phyloP scores from a whole-genome alignment of 805 yeast genomes.

The Wickerhamomyces rabaulensis region DNA sequence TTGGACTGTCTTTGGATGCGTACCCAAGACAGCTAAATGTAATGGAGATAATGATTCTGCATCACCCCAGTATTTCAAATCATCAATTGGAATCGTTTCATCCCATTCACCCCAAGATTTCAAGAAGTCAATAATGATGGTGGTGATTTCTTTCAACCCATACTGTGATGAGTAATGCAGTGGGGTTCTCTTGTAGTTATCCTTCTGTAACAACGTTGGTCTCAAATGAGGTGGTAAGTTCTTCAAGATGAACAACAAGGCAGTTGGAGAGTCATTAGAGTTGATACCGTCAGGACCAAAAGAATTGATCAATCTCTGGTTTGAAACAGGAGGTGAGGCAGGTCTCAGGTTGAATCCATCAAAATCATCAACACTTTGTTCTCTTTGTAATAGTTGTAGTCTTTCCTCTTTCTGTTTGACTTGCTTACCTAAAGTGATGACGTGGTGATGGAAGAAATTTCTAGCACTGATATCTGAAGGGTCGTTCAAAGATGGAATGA shows the following conservation, averaged over 20 bases:
- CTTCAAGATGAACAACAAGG: constrained; percentile 54
- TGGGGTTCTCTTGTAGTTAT: constrained; percentile 77
- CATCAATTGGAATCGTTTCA: constrained; percentile 48
- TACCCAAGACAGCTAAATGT: constrained; percentile 76
- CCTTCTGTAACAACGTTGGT: constrained; percentile 56
- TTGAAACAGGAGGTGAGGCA: constrained; percentile 49
- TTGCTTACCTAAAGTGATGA: constrained; percentile 72
- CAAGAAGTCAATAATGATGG: constrained; percentile 50
- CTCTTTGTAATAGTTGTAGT: constrained; percentile 4
- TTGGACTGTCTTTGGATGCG: constrained; percentile 71
- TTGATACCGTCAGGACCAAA: constrained; percentile 61
- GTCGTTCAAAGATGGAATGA: constrained; percentile 52
- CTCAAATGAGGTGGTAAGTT: constrained; percentile 50
- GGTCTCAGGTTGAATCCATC: constrained; percentile 22
- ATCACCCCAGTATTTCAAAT: constrained; percentile 54
- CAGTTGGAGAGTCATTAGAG: constrained; percentile 51
- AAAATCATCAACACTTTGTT: not conserved
- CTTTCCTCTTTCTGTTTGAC: constrained; percentile 24
- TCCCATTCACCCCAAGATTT: constrained; percentile 57
- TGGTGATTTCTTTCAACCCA: constrained; percentile 65
- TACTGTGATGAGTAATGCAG: constrained; percentile 86
- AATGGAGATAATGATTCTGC: constrained; percentile 77
- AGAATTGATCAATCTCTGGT: constrained; percentile 43
- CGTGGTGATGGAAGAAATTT: constrained; percentile 80
- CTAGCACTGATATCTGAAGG: constrained; percentile 73